phyloP scores from a whole-genome alignment of 352 stramenopile species.

The Phytophthora hybrid region DNA sequence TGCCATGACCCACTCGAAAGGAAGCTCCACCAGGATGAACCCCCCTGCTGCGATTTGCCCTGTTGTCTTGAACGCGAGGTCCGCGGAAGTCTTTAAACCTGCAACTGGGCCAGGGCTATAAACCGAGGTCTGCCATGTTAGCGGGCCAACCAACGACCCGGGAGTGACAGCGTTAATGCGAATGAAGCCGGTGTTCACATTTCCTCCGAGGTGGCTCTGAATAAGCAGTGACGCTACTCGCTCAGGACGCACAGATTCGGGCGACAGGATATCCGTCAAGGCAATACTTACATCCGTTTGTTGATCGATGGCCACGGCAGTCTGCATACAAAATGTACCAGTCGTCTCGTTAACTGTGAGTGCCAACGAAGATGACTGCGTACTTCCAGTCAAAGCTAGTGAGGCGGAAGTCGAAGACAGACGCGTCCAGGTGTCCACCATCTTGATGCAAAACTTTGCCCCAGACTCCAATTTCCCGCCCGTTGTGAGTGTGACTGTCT shows the following conservation, averaged over 20 bases:
- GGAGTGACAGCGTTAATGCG: conserved; percentile 43
- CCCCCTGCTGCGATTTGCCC: conserved; percentile 49
- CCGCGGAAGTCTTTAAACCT: conserved; percentile 51
- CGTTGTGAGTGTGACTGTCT: conserved; percentile 49
- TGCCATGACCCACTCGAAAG: conserved; percentile 53
- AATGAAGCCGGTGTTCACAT: conserved; percentile 54
- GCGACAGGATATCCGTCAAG: conserved; percentile 55
- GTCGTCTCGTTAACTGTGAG: conserved; percentile 24
- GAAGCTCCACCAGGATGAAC: conserved; percentile 49
- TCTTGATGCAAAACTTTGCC: conserved; percentile 49
- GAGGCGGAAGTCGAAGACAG: conserved; percentile 40
- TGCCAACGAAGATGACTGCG: conserved; percentile 10
- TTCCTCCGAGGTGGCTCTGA: conserved; percentile 55
- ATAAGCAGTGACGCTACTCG: conserved; percentile 31
- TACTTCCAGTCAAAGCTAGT: conserved; percentile 19
- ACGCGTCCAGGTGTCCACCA: conserved; percentile 47
- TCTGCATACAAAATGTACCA: conserved; percentile 42
- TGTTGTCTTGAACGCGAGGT: conserved; percentile 48
- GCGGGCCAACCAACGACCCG: conserved; percentile 45
- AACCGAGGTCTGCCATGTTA: conserved; percentile 57
- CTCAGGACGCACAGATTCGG: conserved; percentile 47
- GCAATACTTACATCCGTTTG: conserved; percentile 47
- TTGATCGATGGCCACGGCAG: conserved; percentile 40
- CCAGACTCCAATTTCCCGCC: conserved; percentile 53
- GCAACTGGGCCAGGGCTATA: conserved; percentile 63